phyloP scores from a whole-genome alignment of 192 early-diverging fungal species.

The Coemansia interrupta region DNA sequence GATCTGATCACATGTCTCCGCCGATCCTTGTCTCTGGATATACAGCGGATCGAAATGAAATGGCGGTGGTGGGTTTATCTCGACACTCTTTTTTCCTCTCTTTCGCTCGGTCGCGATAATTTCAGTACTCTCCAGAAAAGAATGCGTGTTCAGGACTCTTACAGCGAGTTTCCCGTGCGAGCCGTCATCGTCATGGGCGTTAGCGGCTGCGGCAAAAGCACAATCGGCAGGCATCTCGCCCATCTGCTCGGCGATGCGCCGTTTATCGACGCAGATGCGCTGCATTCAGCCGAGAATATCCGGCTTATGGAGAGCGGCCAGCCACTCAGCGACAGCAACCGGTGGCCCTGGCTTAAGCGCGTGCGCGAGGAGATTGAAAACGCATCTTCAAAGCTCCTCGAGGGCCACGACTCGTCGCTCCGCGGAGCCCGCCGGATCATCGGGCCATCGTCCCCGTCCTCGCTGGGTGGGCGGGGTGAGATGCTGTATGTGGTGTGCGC shows the following conservation, averaged over 20 bases:
- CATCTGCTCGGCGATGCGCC: constrained; percentile 39
- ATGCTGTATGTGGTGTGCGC: constrained; percentile 54
- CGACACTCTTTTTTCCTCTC: neutral
- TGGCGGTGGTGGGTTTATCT: neutral
- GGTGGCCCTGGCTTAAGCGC: constrained; percentile 60
- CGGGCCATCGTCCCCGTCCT: neutral
- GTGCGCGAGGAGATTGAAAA: constrained; percentile 50
- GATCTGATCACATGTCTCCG: neutral
- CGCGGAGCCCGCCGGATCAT: neutral
- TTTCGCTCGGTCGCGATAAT: neutral
- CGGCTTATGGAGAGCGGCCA: constrained; percentile 62
- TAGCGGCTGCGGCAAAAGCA: constrained; percentile 62
- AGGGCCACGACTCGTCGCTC: constrained; percentile 1
- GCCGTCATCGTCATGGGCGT: constrained; percentile 63
- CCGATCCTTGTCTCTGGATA: neutral
- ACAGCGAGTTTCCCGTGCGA: constrained; percentile 45
- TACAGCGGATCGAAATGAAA: neutral
- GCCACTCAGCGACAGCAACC: constrained; percentile 62
- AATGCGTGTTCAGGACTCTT: constrained; percentile 37
- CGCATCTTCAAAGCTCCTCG: constrained; percentile 19
- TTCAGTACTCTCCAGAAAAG: neutral
- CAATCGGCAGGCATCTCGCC: constrained; percentile 42
- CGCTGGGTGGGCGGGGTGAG: neutral
- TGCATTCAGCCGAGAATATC: constrained; percentile 60
- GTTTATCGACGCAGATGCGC: constrained; percentile 65